A percentile compares a stretch with the other conserved stretches of the same genome.
Evolutionary conservation across 495 filamentous ascomycete genomes (phyloP).

Genomic region (Trypethelium eluteriae): DNA sequence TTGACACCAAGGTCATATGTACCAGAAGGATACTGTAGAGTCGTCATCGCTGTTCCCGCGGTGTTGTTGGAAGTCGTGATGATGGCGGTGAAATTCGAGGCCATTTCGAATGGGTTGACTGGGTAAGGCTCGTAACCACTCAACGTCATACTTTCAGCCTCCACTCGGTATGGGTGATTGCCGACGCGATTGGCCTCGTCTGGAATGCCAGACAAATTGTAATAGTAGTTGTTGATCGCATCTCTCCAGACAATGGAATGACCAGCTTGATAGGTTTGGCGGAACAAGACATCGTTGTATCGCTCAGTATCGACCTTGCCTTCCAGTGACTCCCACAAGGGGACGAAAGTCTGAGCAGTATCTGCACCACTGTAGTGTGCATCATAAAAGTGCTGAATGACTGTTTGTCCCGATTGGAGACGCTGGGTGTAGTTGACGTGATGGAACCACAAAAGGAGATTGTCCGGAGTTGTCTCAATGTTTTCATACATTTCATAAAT

Average conservation of each 20-base stretch:
- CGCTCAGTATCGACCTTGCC: conserved; percentile 54
- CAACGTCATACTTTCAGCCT: conserved; percentile 56
- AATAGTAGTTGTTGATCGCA: conserved; percentile 53
- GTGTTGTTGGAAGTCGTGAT: conserved; percentile 45
- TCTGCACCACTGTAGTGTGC: conserved; percentile 57
- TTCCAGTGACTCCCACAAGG: conserved; percentile 47
- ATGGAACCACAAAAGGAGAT: conserved; percentile 68
- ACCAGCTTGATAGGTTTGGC: conserved; percentile 57
- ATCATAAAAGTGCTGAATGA: conserved; percentile 73
- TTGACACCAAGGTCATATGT: conserved; percentile 57
- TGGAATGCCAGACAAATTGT: conserved; percentile 50
- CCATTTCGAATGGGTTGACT: conserved; percentile 50
- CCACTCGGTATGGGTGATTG: conserved; percentile 54
- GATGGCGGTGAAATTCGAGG: conserved; percentile 44
- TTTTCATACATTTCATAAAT: conserved; percentile 51
- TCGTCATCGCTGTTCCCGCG: conserved; percentile 43
- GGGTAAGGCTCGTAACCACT: conserved; percentile 44
- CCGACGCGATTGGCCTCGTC: conserved; percentile 49
- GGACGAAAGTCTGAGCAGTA: conserved; percentile 51
- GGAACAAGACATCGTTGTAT: conserved; percentile 50
- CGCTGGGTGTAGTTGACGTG: conserved; percentile 61
- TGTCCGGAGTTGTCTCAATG: conserved; percentile 57
- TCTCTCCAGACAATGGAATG: conserved; percentile 66
- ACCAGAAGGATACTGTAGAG: conserved; percentile 43
- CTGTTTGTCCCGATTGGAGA: conserved; percentile 57